These are phyloP conservation scores for Sarcodon sp. DNA, from an alignment of 768 basidiomycete species.

Conservation along the genomic window DNA sequence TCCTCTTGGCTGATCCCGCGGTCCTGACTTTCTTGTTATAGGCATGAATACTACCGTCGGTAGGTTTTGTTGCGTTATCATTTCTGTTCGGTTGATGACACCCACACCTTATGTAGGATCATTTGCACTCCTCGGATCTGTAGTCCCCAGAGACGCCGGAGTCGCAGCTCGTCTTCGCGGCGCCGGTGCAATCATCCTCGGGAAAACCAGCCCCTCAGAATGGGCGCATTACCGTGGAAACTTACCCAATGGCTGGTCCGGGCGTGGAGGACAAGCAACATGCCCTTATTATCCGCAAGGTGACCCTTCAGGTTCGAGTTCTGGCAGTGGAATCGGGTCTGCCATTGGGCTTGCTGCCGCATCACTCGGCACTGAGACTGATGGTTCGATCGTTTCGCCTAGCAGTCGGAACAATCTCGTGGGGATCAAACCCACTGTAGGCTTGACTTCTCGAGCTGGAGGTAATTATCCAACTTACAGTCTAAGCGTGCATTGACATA, in stretches of 20 bases:
- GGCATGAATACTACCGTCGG: slow-evolving; percentile 26
- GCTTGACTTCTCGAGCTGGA: slow-evolving; percentile 20
- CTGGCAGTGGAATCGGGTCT: slow-evolving; percentile 26
- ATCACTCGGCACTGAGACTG: slow-evolving; percentile 32
- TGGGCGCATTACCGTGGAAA: slow-evolving; percentile 27
- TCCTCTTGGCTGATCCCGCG: background rate
- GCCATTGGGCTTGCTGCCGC: slow-evolving; percentile 30
- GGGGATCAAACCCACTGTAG: slow-evolving; percentile 24
- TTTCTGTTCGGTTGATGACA: background rate
- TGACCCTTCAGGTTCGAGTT: slow-evolving; percentile 26
- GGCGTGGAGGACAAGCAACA: slow-evolving; percentile 30
- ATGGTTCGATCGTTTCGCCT: slow-evolving; percentile 34
- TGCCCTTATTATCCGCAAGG: slow-evolving; percentile 27
- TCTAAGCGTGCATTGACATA: background rate
- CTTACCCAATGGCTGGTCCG: slow-evolving; percentile 29
- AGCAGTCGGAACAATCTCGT: slow-evolving; percentile 27
- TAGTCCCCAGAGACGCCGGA: slow-evolving; percentile 19
- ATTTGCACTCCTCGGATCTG: slow-evolving; percentile 18
- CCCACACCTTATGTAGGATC: slow-evolving; percentile 13
- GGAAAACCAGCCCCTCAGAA: slow-evolving; percentile 29
- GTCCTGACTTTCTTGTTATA: background rate
- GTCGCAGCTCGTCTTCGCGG: slow-evolving; percentile 16
- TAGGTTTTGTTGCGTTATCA: background rate
- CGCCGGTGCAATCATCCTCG: slow-evolving; percentile 25
- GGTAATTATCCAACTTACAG: slow-evolving; percentile 9